A percentile compares a stretch with the other conserved stretches of the same genome.
Conservation (phyloP, 179 eudicot genomes). For the Spergularia azorica region DNA sequence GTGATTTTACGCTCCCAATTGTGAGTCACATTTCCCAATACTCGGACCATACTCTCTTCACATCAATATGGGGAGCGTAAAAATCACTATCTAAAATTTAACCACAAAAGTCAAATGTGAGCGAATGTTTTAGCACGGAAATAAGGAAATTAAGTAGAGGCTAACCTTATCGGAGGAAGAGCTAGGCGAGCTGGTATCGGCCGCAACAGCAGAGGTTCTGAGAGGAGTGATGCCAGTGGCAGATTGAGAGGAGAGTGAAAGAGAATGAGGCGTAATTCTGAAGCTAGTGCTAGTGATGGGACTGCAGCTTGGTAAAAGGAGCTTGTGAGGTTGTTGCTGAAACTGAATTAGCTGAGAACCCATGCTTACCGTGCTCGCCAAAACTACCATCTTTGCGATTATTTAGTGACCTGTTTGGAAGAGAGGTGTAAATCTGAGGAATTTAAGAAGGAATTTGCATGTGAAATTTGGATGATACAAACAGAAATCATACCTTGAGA, state of each 20-base stretch:
- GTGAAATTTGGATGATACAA: no score
- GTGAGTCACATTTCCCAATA: no score
- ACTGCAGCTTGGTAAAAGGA: slow-evolving; percentile 8
- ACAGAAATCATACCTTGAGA: no score
- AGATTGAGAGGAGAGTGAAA: slow-evolving; percentile 21
- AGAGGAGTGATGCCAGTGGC: slow-evolving; percentile 9
- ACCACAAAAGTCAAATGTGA: not conserved
- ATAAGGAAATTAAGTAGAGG: not conserved
- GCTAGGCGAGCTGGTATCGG: slow-evolving; percentile 37
- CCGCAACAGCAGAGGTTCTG: slow-evolving; percentile 32
- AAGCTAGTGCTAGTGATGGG: slow-evolving; percentile 1
- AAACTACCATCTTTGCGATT: slow-evolving; percentile 17
- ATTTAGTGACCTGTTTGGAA: no score
- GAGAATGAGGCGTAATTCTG: slow-evolving; percentile 9
- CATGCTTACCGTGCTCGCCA: slow-evolving; percentile 28
- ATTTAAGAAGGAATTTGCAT: no score
- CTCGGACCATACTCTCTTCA: no score
- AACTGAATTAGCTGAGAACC: not conserved
- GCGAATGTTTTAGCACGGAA: no score
- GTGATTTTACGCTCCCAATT: no score
- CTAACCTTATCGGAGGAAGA: slow-evolving; percentile 40
- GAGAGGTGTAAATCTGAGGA: no score
- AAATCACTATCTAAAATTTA: no score
- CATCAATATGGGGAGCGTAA: no score
- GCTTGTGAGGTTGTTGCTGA: slow-evolving; percentile 21